Base-by-base conservation (phyloP, 768 basidiomycete genomes). In the Xerocomus spinulosus region DNA sequence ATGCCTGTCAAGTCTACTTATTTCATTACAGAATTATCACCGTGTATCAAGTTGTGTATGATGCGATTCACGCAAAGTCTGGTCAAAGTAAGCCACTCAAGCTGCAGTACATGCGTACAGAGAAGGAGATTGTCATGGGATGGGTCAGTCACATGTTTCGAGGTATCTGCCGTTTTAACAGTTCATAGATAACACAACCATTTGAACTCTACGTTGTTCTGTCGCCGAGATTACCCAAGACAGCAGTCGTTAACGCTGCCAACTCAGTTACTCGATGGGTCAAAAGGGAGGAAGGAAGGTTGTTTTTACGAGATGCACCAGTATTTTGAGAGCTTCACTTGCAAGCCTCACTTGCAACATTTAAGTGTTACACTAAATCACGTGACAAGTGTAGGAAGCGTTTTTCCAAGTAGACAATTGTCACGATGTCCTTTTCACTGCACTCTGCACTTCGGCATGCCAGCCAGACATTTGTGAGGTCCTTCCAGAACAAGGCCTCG, bases 221-320 rank as follows among this genome's bases (percentile, higher is more conserved):
- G 13, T 89, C 92, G 1, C 88, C 91, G 9, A 74, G 78, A 40
- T 62, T 97, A 44, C 90, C 95, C 6, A 97, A 97, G 74, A 85
- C 83, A 42, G 92, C 88, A 0, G 84, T 81, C 2, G 83, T 97
- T 13, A 81, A 83, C 12, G 88, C 92, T 5, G 96, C 95, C 8
- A 95, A 97, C 62, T 77, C 84, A 2, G 86, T 97, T 21, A 83
- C 84, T 18, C 74, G 84, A 14, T 99, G 95, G 95, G 83, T 96
- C 5, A 85, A 88, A 74, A 86, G 82, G 56, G 90, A 96, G 60
- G 95, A 96, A 65, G 70, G 69, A 5, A 75, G 72, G 56, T 59
- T 99, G 50, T 97, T 97, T 64, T 68, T 99, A 54, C 76, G 78
- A 47, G 87, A 94, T 65, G 92, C 94, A 21, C 93, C 94, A 3